These are phyloP conservation scores for Pseudonitzschia pungens DNA, from an alignment of 108 stramenopile species.

Conservation along the genomic window DNA sequence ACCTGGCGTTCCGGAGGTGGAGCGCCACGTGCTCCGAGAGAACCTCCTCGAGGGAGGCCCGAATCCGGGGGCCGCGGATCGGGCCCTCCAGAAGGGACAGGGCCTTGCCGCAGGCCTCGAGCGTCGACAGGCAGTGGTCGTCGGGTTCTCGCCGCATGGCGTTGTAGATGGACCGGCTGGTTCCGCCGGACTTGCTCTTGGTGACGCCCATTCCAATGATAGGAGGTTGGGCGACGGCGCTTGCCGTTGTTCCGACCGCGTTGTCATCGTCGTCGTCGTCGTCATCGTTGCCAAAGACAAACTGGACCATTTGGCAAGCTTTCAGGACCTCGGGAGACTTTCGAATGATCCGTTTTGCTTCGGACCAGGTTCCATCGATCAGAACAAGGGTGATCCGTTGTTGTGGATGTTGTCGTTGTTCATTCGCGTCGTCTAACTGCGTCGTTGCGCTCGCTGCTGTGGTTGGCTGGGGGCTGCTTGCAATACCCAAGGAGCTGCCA, in stretches of 20 bases:
- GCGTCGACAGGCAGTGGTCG: slow-evolving; percentile 51
- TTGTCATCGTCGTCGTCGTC: background rate
- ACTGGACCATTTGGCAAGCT: slow-evolving; percentile 42
- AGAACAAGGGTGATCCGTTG: slow-evolving; percentile 7
- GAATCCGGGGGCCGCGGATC: background rate
- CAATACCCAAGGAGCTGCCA: no score
- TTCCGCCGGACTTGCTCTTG: no score
- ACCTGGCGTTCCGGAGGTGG: slow-evolving; percentile 23
- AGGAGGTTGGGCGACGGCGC: no score
- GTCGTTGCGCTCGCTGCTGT: background rate
- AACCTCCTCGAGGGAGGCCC: background rate
- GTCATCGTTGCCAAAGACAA: slow-evolving; percentile 24
- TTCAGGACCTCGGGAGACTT: slow-evolving; percentile 45
- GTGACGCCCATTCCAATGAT: no score
- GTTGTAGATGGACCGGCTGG: slow-evolving; percentile 46
- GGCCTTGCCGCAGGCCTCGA: slow-evolving; percentile 50
- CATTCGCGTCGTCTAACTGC: background rate
- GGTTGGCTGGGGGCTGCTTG: background rate
- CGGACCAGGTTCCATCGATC: slow-evolving; percentile 64
- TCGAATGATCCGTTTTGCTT: slow-evolving; percentile 57
- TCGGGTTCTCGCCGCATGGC: slow-evolving; percentile 56
- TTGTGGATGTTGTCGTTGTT: background rate
- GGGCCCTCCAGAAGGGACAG: slow-evolving; percentile 25
- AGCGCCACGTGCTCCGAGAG: slow-evolving; percentile 26
- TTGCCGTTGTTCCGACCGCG: no score